Conservation (phyloP, 2,329 filamentous ascomycete genomes). For the Colletotrichum euphorbiae region DNA sequence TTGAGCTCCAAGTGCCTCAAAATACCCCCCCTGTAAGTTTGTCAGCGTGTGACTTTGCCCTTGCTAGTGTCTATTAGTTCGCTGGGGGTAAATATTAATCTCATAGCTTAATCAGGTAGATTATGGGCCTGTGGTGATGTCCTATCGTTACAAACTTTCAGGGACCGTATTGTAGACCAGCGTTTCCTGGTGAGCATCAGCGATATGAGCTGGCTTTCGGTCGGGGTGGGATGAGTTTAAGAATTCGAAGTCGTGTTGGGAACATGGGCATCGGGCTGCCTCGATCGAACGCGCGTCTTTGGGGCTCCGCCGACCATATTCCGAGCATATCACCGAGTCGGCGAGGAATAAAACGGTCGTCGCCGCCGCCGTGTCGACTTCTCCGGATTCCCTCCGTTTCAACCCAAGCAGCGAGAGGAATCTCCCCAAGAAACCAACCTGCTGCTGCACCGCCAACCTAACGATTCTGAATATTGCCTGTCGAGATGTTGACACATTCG, state of each 20-base stretch:
- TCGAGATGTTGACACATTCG: not conserved
- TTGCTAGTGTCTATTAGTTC: too few species aligned
- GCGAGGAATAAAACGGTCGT: not conserved
- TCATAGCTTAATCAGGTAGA: too few species aligned
- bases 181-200: not conserved
- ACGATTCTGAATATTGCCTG: not conserved
- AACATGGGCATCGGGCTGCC: slow-evolving; percentile 4
- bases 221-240: not conserved
- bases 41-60: too few species aligned
- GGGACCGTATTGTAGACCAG: too few species aligned
- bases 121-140: too few species aligned
- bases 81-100: too few species aligned
- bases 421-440: too few species aligned
- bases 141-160: too few species aligned
- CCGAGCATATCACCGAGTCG: not conserved
- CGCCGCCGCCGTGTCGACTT: not conserved
- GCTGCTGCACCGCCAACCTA: not conserved
- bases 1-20: not conserved
- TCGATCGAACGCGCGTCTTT: not conserved
- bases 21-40: too few species aligned
- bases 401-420: not conserved
- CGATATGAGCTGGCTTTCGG: not conserved
- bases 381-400: not conserved
- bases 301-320: slow-evolving; percentile 7
- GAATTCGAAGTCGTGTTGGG: not conserved